Evolutionary conservation across 352 stramenopile species (phyloP), one percentile per base, ranked within the genome.

Genomic region (Pythium myriotylum): DNA sequence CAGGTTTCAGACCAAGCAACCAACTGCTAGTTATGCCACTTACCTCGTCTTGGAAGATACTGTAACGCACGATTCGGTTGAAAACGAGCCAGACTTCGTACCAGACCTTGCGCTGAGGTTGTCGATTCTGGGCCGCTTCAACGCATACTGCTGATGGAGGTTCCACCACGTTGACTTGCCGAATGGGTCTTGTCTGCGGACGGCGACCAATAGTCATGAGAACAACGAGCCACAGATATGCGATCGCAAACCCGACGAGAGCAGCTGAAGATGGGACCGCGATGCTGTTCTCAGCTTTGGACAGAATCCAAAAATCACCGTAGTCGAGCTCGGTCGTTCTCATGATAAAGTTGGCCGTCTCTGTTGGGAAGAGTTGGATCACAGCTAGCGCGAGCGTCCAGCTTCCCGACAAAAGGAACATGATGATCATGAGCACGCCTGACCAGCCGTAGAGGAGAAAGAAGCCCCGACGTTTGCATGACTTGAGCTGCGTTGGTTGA

Each of bases 221-320:
- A 9, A 73, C 27, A n/a, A 70, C 67, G 19, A 84, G 55, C 1
- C 52, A 37, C 3, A 72, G 24, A 33, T 80, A 84, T 7, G 70
- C 70, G 0, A 68, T 29, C 1, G 70, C 62, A 45, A 81, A 78
- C 0, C 73, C 16, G 9, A 62, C 49, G 5, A 84, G 60, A 32
- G 79, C 51, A 2, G 67, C 20, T 8, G 59, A 57, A 9, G 73
- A 39, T 9, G 39, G 55, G 41, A 76, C 49, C 13, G 66, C 43
- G 19, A 80, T 60, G 0, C n/a, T 0, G 7, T 37, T 16, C 1
- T 74, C 58, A 2, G 68, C 62, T n/a, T 63, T 39, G n/a, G 65
- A 54, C 13, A 82, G 59, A 23, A 81, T 35, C 73, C 76, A 85
- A 16, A 85, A 82, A 35, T 78, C 70, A 32, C 76, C 70, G 37